Base-by-base conservation (phyloP, 139 green algal genomes). In the Chlamydomonas sp. region DNA sequence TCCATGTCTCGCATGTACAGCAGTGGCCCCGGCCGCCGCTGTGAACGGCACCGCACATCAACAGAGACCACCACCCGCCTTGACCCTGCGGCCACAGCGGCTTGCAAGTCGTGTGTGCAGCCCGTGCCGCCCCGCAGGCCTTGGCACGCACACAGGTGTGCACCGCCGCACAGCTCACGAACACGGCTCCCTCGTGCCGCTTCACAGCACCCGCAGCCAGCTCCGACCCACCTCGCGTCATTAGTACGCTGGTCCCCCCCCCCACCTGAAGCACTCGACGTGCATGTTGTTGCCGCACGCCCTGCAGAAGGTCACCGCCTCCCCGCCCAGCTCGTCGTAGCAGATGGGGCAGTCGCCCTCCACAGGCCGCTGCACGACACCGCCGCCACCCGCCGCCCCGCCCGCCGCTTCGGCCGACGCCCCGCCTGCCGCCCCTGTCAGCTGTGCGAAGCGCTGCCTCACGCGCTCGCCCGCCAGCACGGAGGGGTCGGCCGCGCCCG, bases 281-380 rank as follows among this genome's bases (percentile, higher is more conserved):
- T 95, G 92, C 31, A 95, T 84, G 88, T 95, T 95, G 84, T 95
- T 95, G 83, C 91, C 91, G 77, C 92, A 95, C 2, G 63, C 67
- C 62, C 71, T 68, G 79, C 91, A 95, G 68, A 89, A 93, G n/a
- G 90, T 83, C 10, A 91, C 16, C 16, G 89, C 85, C 67, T 93
- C 89, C 78, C 20, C 49, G 16, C 80, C 31, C 66, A 85, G 20
- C 74, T 91, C 77, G 64, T 82, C 77, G 68, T 85, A 91, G 82
- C 88, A 88, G 31, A 78, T 90, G 68, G 63, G 69, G 79, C 86
- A 90, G 61, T 90, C 86, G 63, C 86, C 86, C 86, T 90, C 86
- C 79, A 90, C 86, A 0, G 86, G 71, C 60, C 86, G 86, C 86
- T 76, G 85, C 62, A 63, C 73, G 78, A 60, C 18, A 2, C 3